Evolutionary conservation across 1,139 yeast species (phyloP), one percentile per base, ranked within the genome.

Genomic region (Nakaseomyces kungkrabaensis): DNA sequence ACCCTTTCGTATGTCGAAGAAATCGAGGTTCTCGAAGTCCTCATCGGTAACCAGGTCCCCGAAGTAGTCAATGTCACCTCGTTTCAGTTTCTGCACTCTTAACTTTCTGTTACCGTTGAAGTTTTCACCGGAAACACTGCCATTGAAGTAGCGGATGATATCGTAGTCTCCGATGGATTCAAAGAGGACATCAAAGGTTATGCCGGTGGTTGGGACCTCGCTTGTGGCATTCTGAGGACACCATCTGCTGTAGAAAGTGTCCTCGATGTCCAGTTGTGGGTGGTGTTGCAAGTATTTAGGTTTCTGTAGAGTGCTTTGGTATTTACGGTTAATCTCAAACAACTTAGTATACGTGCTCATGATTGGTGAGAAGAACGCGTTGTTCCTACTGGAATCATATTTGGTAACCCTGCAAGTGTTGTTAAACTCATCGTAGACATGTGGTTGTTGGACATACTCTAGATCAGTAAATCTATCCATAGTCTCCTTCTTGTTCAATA

Each of bases 241-340:
- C 66, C 66, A 64, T 4, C 44, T 51, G 9, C 47, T 34, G 49
- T 64, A 63, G 47, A 64, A 63, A 2, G 27, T 48, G 4, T 53
- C 47, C 26, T 55, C 53, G 5, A 57, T 46, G 49, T 61, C 64
- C 6, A 63, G 54, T 1, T 59, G 52, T 9, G 34, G n/a, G 26
- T 46, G 44, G n/a, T 50, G 38, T 7, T 45, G 26, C 46, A 59
- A 47, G 51, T 59, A 53, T 2, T 48, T n/a, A 1, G 82, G 82
- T 49, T 67, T 62, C 1, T 63, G 56, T 13, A 78, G 62, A 1
- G 76, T 68, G 2, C 59, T 50, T 7, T 50, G 48, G 58, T 64
- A 77, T 10, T 59, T 54, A 42, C 59, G 50, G 54, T 78, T 80
- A 1, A 76, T 61, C 37, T 67, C 68, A 54, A 76, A 78, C 3